A percentile compares a stretch with the other conserved stretches of the same genome.
These are phyloP conservation scores for Cercophora scortea DNA, from an alignment of 495 filamentous ascomycete species.

Conservation along the genomic window DNA sequence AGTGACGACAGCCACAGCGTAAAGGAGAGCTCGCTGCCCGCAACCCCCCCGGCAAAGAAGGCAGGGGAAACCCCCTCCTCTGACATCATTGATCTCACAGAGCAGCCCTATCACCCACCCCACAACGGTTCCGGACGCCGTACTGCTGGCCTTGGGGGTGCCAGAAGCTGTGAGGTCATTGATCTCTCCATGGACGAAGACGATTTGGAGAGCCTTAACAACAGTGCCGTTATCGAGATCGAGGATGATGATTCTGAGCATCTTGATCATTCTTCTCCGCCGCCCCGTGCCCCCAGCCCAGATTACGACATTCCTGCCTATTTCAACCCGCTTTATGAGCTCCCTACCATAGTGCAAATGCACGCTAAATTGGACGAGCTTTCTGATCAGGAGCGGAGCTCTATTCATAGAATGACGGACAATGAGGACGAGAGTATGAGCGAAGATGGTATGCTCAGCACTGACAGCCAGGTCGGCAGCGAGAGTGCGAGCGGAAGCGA, in stretches of 20 bases:
- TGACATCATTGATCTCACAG: constrained; percentile 9
- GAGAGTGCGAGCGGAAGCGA: neutral
- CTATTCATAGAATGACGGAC: neutral
- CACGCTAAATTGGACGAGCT: too few species aligned
- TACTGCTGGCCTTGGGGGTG: neutral
- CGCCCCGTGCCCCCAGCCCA: neutral
- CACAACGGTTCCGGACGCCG: neutral
- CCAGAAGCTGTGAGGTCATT: constrained; percentile 1
- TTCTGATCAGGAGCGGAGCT: too few species aligned
- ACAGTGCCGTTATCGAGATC: neutral
- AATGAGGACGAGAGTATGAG: constrained; percentile 19
- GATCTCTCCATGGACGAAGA: constrained; percentile 11
- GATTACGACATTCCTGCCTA: neutral
- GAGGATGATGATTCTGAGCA: neutral
- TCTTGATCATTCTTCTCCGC: neutral
- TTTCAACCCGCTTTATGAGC: neutral
- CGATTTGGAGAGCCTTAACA: neutral
- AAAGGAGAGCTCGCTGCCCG: neutral
- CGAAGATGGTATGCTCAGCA: constrained; percentile 9
- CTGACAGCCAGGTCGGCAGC: neutral
- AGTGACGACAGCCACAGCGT: neutral
- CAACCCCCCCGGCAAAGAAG: neutral
- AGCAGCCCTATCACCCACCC: neutral
- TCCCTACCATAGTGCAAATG: too few species aligned
- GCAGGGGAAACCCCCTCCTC: neutral